phyloP scores from a whole-genome alignment of 2,329 filamentous ascomycete species.

The Helotiales sp. region DNA sequence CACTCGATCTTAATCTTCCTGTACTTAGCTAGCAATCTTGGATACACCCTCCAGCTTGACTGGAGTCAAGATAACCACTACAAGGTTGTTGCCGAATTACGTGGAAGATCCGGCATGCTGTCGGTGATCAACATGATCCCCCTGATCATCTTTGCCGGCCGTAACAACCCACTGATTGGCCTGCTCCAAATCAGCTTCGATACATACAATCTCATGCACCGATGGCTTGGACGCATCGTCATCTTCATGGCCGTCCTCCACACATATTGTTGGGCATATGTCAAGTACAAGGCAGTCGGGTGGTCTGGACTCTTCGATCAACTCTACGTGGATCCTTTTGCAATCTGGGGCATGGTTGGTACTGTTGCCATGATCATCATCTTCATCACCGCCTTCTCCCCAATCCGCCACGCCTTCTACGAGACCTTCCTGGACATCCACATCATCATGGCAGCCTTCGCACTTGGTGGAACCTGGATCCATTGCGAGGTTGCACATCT shows the following conservation, averaged over 20 bases:
- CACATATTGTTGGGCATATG: constrained; percentile 74
- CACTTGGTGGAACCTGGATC: constrained; percentile 75
- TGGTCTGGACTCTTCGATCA: constrained; percentile 60
- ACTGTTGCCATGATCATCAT: constrained; percentile 67
- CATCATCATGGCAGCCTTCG: constrained; percentile 72
- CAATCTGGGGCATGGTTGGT: constrained; percentile 66
- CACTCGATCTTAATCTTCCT: constrained; percentile 61
- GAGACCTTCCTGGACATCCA: constrained; percentile 93
- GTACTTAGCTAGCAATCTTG: constrained; percentile 65
- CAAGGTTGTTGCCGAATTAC: constrained; percentile 77
- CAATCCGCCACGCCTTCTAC: constrained; percentile 92
- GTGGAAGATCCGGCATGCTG: constrained; percentile 83
- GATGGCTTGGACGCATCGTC: constrained; percentile 80
- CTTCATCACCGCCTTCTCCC: constrained; percentile 73
- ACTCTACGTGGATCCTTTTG: constrained; percentile 65
- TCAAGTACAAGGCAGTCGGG: constrained; percentile 69
- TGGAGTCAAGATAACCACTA: constrained; percentile 62
- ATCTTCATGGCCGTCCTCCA: constrained; percentile 73
- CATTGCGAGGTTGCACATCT: constrained; percentile 74
- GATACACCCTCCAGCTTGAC: constrained; percentile 66
- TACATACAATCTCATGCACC: constrained; percentile 89
- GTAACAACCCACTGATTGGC: constrained; percentile 90
- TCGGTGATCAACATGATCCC: constrained; percentile 91
- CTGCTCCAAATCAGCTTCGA: constrained; percentile 90
- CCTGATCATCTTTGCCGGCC: constrained; percentile 83